These are phyloP conservation scores for Macaranga tanarius DNA, from an alignment of 441 rosid genomes.

Conservation along the genomic window DNA sequence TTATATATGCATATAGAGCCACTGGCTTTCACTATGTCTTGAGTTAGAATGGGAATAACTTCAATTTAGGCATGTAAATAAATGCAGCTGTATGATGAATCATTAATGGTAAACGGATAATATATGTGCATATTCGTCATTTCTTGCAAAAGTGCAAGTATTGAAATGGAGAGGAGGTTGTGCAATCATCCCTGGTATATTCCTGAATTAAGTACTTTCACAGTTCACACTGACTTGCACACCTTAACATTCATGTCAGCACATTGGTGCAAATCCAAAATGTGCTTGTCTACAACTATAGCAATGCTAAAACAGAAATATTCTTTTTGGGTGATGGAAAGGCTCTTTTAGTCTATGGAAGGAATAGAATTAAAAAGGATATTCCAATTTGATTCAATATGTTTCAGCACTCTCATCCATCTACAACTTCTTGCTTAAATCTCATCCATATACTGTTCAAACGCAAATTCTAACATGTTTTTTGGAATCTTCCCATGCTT, in stretches of 20 bases:
- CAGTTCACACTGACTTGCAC: neutral
- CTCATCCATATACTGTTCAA: neutral
- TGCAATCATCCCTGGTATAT: no score
- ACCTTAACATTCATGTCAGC: neutral
- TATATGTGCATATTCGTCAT: neutral
- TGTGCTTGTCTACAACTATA: neutral
- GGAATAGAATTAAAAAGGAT: neutral
- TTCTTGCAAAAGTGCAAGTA: neutral
- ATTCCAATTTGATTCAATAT: neutral
- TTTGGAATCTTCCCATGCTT: neutral
- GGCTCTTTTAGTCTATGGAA: neutral
- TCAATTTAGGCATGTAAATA: neutral
- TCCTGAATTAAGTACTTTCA: no score
- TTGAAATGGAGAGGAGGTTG: neutral
- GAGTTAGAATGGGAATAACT: neutral
- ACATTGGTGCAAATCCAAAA: neutral
- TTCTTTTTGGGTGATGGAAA: neutral
- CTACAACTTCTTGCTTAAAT: neutral
- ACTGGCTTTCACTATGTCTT: neutral
- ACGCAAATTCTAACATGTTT: neutral
- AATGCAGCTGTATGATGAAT: constrained; percentile 3
- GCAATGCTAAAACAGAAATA: neutral
- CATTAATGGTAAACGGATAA: constrained; percentile 9
- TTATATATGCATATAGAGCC: neutral
- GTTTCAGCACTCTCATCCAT: neutral